Percentiles rank a stretch among this genome's conserved stretches.
Evolutionary conservation across 2,329 filamentous ascomycete species (phyloP).

Genomic region (Fusarium pseudocircinatum): DNA sequence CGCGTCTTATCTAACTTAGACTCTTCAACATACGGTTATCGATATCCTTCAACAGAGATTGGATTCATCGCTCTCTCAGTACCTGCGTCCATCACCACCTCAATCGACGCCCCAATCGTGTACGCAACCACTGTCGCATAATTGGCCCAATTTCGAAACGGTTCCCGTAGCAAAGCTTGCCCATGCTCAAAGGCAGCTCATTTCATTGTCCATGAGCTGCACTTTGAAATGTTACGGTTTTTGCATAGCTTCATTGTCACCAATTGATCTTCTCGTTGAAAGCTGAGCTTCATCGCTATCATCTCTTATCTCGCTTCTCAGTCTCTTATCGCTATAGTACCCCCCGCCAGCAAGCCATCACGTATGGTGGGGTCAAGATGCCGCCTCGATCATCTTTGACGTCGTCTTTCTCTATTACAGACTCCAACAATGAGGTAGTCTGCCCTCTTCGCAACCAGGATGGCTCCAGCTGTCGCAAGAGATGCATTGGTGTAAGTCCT

Average conservation of each 20-base stretch:
- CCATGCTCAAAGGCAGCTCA: conserved; percentile 38
- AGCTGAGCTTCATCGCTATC: conserved; percentile 24
- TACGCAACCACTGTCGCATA: conserved; percentile 33
- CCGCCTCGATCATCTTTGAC: conserved; percentile 88
- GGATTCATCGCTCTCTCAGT: conserved; percentile 9
- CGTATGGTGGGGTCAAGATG: conserved; percentile 77
- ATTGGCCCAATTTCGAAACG: conserved; percentile 41
- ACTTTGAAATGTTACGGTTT: conserved; percentile 42
- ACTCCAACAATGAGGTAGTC: conserved; percentile 94
- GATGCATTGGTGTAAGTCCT: conserved; percentile 93
- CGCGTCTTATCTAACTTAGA: conserved; percentile 14
- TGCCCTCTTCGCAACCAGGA: conserved; percentile 96
- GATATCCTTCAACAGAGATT: not conserved
- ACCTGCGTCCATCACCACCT: conserved; percentile 9
- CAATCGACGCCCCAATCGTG: conserved; percentile 36
- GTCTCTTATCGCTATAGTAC: conserved; percentile 34
- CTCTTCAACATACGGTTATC: conserved; percentile 4
- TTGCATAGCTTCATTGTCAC: conserved; percentile 31
- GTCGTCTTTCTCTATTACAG: conserved; percentile 90
- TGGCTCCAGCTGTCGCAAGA: conserved; percentile 95
- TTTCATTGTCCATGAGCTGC: conserved; percentile 31
- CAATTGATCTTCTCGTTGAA: conserved; percentile 47
- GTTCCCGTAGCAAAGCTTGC: conserved; percentile 40
- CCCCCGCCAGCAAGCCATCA: conserved; percentile 41
- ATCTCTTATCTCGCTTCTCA: conserved; percentile 27